Percentiles rank a stretch among this genome's conserved stretches.
phyloP scores from a whole-genome alignment of 495 filamentous ascomycete species.

The Penicillium arizonense region DNA sequence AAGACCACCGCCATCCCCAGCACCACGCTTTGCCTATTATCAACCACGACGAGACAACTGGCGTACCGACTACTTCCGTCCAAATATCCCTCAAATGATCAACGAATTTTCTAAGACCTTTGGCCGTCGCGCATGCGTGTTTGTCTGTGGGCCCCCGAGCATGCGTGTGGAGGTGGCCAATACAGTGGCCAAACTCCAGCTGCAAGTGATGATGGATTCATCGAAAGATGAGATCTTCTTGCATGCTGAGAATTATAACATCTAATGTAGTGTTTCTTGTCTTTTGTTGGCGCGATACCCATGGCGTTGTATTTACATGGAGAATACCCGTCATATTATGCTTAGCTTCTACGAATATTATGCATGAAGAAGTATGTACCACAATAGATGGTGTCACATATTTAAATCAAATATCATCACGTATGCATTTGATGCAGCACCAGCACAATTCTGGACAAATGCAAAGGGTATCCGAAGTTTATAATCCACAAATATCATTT shows the following conservation, averaged over 20 bases:
- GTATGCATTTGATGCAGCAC: constrained; percentile 4
- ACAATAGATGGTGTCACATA: background rate
- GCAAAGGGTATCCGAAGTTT: constrained; percentile 13
- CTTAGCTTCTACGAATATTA: background rate
- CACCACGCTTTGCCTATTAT: constrained; percentile 81
- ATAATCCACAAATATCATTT: constrained; percentile 5
- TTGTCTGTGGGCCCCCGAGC: constrained; percentile 83
- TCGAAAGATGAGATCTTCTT: constrained; percentile 87
- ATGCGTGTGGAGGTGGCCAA: constrained; percentile 87
- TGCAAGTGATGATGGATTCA: constrained; percentile 73
- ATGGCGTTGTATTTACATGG: background rate
- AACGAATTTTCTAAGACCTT: constrained; percentile 75
- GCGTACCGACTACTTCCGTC: constrained; percentile 91
- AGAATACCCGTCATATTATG: background rate
- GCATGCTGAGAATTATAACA: constrained; percentile 92
- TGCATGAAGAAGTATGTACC: background rate
- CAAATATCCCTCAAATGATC: constrained; percentile 81
- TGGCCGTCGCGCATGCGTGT: constrained; percentile 83
- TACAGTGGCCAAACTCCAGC: constrained; percentile 79
- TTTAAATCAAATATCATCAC: background rate
- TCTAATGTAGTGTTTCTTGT: constrained; percentile 43
- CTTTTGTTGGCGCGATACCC: constrained; percentile 21
- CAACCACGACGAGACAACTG: constrained; percentile 71
- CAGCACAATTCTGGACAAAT: constrained; percentile 11
- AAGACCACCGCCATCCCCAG: constrained; percentile 54